Conservation (phyloP, 768 basidiomycete genomes). For the Tephrocybe sp. region DNA sequence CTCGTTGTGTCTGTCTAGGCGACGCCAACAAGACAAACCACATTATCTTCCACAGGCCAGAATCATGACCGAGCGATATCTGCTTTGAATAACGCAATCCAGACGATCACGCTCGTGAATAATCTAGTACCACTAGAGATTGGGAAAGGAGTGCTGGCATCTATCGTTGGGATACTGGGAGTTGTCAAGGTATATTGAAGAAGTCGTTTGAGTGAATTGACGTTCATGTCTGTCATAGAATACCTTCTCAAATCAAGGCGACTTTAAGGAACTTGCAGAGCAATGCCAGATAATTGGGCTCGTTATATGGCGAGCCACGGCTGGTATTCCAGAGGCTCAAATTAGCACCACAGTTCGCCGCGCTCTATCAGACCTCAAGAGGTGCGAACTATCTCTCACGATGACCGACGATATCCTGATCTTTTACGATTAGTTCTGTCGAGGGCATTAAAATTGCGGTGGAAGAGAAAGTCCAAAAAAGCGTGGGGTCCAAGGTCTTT, state of each 20-base stretch:
- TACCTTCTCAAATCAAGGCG: constrained; percentile 2
- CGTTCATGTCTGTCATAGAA: background rate
- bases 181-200: constrained; percentile 6
- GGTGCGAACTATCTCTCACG: background rate
- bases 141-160: constrained; percentile 6
- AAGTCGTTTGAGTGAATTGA: background rate
- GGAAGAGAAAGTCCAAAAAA: constrained; percentile 2
- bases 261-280: constrained; percentile 12
- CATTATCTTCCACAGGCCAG: background rate
- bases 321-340: background rate
- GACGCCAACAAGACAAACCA: background rate
- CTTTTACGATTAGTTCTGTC: background rate
- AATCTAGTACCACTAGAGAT: constrained; percentile 3
- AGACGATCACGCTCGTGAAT: background rate
- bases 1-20: background rate
- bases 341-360: background rate
- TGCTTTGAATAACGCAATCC: constrained; percentile 8
- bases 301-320: constrained; percentile 9
- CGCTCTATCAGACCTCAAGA: constrained; percentile 8
- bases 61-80: constrained; percentile 7
- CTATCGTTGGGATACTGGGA: constrained; percentile 5
- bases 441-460: constrained; percentile 2
- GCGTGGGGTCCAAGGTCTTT: constrained; percentile 5
- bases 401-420: background rate
- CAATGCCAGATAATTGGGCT: constrained; percentile 15